Evolutionary conservation across 139 green algal genomes (phyloP), one percentile per base, ranked within the genome.

Genomic region (Trebouxia sp.): DNA sequence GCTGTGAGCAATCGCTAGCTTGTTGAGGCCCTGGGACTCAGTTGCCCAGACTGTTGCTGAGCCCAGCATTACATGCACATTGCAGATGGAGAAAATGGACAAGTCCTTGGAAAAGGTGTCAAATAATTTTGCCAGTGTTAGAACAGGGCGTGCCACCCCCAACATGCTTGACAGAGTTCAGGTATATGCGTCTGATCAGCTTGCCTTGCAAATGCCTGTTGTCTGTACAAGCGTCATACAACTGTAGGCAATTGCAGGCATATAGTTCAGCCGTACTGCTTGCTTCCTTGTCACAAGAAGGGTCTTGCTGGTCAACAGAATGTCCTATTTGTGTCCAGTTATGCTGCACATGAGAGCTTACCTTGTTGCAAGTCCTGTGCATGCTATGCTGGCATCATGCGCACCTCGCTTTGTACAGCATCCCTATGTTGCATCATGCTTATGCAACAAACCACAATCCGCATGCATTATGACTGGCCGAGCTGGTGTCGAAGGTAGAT

Each of bases 91-190:
- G 30, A 85, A 86, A 26, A 97, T 97, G 92, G 86, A 96, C 37
- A 98, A 97, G 86, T 87, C 87, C 32, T 37, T 97, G 3, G 82
- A 83, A 12, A 86, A 82, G 0, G 78, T 93, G 26, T 79, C 76
- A 37, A 85, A 90, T 28, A 92, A 89, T 82, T 97, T 99, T 80
- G 88, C 90, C 80, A 98, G 92, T 30, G 90, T 99, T 45, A 85
- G 96, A 14, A 99, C 96, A 15, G 96, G 96, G 1, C 85, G 96
- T 11, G 96, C 96, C 55, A 98, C 92, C 80, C 84, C 94, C 5
- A 75, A 88, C 43, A 95, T 99, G 85, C 88, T 99, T 28, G 96
- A 99, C 84, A 86, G 93, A 10, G 88, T 99, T 28, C 83, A 91
- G 83, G 94, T 93, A 45, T 1, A 56, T 9, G 12, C 50, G 20